These are phyloP conservation scores for Gillenia trifoliata DNA, from an alignment of 306 rosid genomes.

Conservation along the genomic window DNA sequence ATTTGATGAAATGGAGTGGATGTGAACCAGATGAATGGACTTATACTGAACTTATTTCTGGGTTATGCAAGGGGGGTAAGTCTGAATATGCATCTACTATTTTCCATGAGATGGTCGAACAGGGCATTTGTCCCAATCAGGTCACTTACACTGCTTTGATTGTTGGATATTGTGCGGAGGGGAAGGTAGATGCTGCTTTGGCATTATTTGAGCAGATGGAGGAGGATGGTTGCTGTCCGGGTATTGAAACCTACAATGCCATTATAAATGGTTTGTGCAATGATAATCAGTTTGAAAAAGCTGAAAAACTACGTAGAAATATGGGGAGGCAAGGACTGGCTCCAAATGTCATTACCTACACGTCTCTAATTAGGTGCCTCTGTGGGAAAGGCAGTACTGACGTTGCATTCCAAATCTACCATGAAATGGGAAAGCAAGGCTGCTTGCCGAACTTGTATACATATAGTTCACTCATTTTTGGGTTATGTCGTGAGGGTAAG, in stretches of 20 bases:
- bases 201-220: conserved; percentile 30
- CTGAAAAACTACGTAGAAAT: conserved; percentile 18
- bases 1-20: conserved; percentile 38
- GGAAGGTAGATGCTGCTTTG: conserved; percentile 27
- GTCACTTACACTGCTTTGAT: conserved; percentile 37
- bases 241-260: conserved; percentile 38
- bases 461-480: conserved; percentile 37
- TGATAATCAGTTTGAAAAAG: conserved; percentile 23
- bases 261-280: conserved; percentile 36
- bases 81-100: conserved; percentile 20
- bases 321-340: conserved; percentile 31
- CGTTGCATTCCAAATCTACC: conserved; percentile 31
- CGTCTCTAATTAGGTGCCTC: conserved; percentile 36
- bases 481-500: conserved; percentile 39
- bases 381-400: conserved; percentile 34
- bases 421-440: conserved; percentile 34
- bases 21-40: conserved; percentile 40
- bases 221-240: conserved; percentile 28
- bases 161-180: conserved; percentile 29
- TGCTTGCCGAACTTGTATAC: conserved; percentile 37
- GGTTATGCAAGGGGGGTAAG: conserved; percentile 27
- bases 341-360: conserved; percentile 39
- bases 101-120: conserved; percentile 34
- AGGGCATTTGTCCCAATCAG: conserved; percentile 28
- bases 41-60: conserved; percentile 31